These are phyloP conservation scores for Nectriaceae sp. DNA, from an alignment of 2,329 filamentous ascomycete genomes.

Conservation along the genomic window DNA sequence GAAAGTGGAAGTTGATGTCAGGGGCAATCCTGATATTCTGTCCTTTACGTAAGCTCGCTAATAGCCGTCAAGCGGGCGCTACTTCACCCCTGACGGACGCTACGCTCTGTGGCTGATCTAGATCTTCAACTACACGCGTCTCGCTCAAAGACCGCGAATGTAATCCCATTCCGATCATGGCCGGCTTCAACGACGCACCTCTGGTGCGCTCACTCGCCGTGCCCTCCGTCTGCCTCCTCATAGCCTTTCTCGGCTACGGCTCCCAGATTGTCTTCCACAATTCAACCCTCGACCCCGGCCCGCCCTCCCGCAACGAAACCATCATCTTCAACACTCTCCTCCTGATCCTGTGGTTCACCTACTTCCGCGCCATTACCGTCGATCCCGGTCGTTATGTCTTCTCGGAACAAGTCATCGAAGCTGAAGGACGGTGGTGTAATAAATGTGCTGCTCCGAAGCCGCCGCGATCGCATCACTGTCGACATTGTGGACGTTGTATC, in stretches of 20 bases:
- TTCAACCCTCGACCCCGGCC: constrained; percentile 58
- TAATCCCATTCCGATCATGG: constrained; percentile 32
- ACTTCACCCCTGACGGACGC: neutral
- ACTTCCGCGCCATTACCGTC: constrained; percentile 61
- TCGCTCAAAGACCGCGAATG: neutral
- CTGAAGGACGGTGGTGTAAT: constrained; percentile 64
- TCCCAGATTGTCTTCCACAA: constrained; percentile 71
- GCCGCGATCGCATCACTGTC: constrained; percentile 79
- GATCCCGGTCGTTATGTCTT: constrained; percentile 59
- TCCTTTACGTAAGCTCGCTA: neutral
- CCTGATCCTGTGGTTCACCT: constrained; percentile 66
- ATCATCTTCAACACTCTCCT: constrained; percentile 68
- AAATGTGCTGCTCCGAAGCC: constrained; percentile 77
- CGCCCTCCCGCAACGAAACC: constrained; percentile 58
- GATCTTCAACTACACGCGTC: neutral
- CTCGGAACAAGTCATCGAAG: constrained; percentile 36
- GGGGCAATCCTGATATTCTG: no score
- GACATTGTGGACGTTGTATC: constrained; percentile 71
- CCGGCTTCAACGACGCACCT: constrained; percentile 44
- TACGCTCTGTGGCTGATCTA: neutral
- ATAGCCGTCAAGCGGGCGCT: neutral
- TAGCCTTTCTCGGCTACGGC: constrained; percentile 69
- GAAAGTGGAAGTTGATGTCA: no score
- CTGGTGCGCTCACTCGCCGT: constrained; percentile 61
- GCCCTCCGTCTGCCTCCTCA: constrained; percentile 66